Conservation (phyloP, 2,329 filamentous ascomycete species). For the Phialocephala sp. region DNA sequence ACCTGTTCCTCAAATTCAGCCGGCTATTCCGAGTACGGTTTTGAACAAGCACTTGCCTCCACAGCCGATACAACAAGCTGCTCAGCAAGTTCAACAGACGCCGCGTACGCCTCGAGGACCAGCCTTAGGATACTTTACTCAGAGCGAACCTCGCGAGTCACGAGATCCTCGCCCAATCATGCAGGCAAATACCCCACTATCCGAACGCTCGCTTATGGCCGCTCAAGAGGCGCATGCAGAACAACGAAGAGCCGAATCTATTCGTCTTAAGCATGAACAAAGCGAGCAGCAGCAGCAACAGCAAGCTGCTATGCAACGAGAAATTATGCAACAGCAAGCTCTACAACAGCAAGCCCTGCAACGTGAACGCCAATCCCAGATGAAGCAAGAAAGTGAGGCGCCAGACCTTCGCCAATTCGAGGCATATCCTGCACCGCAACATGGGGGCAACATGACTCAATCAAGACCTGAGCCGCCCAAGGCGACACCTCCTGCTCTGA, state of each 20-base stretch:
- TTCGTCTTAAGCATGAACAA: constrained; percentile 37
- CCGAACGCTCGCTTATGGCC: constrained; percentile 37
- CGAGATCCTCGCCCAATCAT: constrained; percentile 33
- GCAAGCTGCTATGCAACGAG: constrained; percentile 21
- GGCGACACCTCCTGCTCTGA: constrained; percentile 15
- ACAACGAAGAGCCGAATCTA: constrained; percentile 28
- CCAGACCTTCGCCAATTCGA: constrained; percentile 45
- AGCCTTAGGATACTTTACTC: constrained; percentile 38
- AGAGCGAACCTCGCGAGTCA: constrained; percentile 24
- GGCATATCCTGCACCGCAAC: constrained; percentile 36
- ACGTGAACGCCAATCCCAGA: constrained; percentile 33
- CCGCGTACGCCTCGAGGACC: constrained; percentile 36
- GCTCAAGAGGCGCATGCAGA: constrained; percentile 42
- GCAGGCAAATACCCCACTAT: constrained; percentile 31
- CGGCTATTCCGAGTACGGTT: constrained; percentile 33
- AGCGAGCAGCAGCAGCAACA: constrained; percentile 33
- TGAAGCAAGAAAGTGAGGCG: constrained; percentile 42
- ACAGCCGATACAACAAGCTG: constrained; percentile 35
- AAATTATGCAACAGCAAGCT: constrained; percentile 21
- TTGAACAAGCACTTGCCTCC: constrained; percentile 37
- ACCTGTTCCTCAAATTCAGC: constrained; percentile 39
- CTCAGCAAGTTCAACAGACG: constrained; percentile 31
- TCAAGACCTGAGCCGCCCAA: constrained; percentile 36
- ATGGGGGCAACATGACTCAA: constrained; percentile 30
- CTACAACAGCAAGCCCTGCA: constrained; percentile 26